These are phyloP conservation scores for Coniochaeta ligniaria DNA, from an alignment of 2,329 filamentous ascomycete genomes.

Conservation along the genomic window DNA sequence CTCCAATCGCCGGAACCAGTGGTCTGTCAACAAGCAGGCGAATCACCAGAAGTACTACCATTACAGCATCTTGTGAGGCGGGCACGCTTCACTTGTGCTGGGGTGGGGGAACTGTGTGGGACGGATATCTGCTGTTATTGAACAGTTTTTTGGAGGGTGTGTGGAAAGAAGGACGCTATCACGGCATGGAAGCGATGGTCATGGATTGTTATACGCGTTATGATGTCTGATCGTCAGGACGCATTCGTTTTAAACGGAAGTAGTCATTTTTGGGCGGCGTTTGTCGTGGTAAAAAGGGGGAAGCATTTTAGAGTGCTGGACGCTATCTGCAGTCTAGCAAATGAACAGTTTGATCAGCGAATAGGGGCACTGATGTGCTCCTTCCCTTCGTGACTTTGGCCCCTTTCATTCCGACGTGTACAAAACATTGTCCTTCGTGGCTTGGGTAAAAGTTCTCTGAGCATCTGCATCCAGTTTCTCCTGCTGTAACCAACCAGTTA, in stretches of 20 bases:
- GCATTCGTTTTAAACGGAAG: neutral
- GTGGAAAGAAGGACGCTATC: neutral
- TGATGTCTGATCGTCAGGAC: neutral
- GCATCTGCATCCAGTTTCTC: too few relatives aligned
- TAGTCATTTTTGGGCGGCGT: neutral
- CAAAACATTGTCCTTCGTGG: too few relatives aligned
- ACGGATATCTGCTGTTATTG: neutral
- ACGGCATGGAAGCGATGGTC: neutral
- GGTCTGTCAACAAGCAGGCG: constrained; percentile 62
- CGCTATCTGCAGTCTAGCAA: neutral
- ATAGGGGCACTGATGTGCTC: neutral
- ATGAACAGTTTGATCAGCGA: neutral
- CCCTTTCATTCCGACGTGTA: neutral
- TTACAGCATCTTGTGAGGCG: constrained; percentile 22
- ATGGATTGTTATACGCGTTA: neutral
- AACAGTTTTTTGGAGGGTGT: neutral
- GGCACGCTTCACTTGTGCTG: neutral
- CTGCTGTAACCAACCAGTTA: too few relatives aligned
- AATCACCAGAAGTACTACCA: constrained; percentile 67
- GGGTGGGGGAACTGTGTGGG: neutral
- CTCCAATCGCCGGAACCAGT: constrained; percentile 56
- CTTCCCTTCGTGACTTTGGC: neutral
- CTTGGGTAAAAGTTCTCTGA: too few relatives aligned
- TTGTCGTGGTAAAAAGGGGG: neutral
- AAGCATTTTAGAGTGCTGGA: neutral